These are phyloP conservation scores for Zelopaecilomyces penicillatus DNA, from an alignment of 2,329 filamentous ascomycete species.

Conservation along the genomic window DNA sequence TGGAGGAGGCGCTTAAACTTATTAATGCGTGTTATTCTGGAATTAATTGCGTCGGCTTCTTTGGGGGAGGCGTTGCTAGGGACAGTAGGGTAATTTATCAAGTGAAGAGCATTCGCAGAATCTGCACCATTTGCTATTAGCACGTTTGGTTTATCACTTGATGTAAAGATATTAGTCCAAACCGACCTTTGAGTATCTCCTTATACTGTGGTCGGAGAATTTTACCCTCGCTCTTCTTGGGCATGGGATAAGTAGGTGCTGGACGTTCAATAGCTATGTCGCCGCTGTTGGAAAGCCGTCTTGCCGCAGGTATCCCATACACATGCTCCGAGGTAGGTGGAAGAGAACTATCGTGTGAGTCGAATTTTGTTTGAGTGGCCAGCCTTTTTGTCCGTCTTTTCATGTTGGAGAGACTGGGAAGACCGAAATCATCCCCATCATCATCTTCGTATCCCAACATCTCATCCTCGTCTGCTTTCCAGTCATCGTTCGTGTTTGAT, in stretches of 20 bases:
- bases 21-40: slow-evolving; percentile 88
- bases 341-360: slow-evolving; percentile 19
- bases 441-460: slow-evolving; percentile 75
- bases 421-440: slow-evolving; percentile 89
- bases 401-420: slow-evolving; percentile 89
- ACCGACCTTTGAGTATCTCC: slow-evolving; percentile 69
- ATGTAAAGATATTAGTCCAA: neutral
- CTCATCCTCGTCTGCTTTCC: slow-evolving; percentile 69
- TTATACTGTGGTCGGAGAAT: slow-evolving; percentile 96
- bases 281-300: slow-evolving; percentile 72
- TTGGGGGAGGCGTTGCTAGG: slow-evolving; percentile 69
- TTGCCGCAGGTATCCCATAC: slow-evolving; percentile 31
- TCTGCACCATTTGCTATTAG: slow-evolving; percentile 31
- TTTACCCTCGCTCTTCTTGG: slow-evolving; percentile 87
- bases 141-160: neutral
- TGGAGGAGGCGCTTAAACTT: slow-evolving; percentile 97
- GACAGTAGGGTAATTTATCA: slow-evolving; percentile 79
- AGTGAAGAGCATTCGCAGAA: slow-evolving; percentile 87
- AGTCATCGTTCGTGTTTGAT: slow-evolving; percentile 73
- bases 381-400: slow-evolving; percentile 58
- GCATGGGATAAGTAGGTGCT: slow-evolving; percentile 71
- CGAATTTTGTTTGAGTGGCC: slow-evolving; percentile 32
- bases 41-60: slow-evolving; percentile 77
- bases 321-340: slow-evolving; percentile 29
- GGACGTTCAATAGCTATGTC: slow-evolving; percentile 91